Evolutionary conservation across 805 yeast species (phyloP).

Genomic region (Ogataea chonburiensis): DNA sequence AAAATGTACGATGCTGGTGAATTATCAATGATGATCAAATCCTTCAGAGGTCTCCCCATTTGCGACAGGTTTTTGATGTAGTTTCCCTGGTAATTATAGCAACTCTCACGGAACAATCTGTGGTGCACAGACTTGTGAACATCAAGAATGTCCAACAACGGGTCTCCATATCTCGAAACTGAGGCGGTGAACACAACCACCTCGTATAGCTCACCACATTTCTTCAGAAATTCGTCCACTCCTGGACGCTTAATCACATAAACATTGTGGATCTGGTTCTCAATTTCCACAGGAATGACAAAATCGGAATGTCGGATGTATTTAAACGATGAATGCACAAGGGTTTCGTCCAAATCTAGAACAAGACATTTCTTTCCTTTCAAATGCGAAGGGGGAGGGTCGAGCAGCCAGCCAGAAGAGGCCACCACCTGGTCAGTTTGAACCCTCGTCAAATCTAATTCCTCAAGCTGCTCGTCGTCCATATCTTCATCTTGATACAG

Average conservation of each 20-base stretch:
- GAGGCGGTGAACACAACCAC: conserved; percentile 97
- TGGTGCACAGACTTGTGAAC: conserved; percentile 76
- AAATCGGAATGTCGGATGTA: conserved; percentile 91
- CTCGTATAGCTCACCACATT: conserved; percentile 84
- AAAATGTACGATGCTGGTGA: conserved; percentile 98
- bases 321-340: conserved; percentile 94
- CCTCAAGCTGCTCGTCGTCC: conserved; percentile 28
- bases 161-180: conserved; percentile 94
- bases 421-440: conserved; percentile 74
- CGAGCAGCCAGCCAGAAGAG: conserved; percentile 63
- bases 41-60: conserved; percentile 86
- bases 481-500: conserved; percentile 22
- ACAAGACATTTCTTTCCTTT: conserved; percentile 79
- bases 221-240: conserved; percentile 84
- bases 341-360: conserved; percentile 91
- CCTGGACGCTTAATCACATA: conserved; percentile 98
- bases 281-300: conserved; percentile 96
- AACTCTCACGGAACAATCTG: conserved; percentile 89
- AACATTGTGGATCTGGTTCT: conserved; percentile 87
- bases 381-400: conserved; percentile 49
- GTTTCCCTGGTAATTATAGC: conserved; percentile 91
- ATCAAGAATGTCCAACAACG: conserved; percentile 86
- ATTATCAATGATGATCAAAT: conserved; percentile 88
- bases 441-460: conserved; percentile 58
- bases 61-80: conserved; percentile 92